Evolutionary conservation across 2,329 filamentous ascomycete species (phyloP).

Genomic region (Colletotrichum cordylinicola): DNA sequence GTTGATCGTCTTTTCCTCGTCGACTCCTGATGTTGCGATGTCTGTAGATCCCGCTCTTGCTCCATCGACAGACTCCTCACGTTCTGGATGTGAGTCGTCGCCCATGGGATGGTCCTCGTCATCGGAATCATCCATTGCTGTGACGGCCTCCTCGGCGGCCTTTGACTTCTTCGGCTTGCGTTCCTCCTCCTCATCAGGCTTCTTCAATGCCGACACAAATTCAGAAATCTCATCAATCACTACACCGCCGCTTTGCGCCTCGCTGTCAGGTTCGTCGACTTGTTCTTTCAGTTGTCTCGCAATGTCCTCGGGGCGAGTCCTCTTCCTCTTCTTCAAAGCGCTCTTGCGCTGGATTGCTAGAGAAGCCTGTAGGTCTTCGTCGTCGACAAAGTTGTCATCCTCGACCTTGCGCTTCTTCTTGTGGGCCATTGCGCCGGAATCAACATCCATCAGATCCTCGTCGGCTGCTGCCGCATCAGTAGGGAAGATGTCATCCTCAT

Average conservation of each 20-base stretch:
- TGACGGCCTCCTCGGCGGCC: slow-evolving; percentile 42
- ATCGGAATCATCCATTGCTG: slow-evolving; percentile 50
- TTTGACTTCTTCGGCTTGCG: slow-evolving; percentile 57
- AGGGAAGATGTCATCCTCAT: slow-evolving; percentile 66
- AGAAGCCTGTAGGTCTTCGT: slow-evolving; percentile 89
- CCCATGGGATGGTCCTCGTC: slow-evolving; percentile 38
- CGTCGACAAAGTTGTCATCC: slow-evolving; percentile 79
- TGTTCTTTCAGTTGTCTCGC: slow-evolving; percentile 79
- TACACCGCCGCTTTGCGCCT: slow-evolving; percentile 63
- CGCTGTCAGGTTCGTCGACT: slow-evolving; percentile 56
- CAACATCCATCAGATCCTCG: slow-evolving; percentile 76
- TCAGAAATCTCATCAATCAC: slow-evolving; percentile 97
- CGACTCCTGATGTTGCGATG: slow-evolving; percentile 74
- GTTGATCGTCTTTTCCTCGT: slow-evolving; percentile 82
- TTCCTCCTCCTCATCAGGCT: slow-evolving; percentile 62
- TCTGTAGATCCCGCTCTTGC: slow-evolving; percentile 48
- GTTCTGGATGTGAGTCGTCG: slow-evolving; percentile 19
- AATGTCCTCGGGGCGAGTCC: slow-evolving; percentile 83
- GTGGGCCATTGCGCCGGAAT: slow-evolving; percentile 54
- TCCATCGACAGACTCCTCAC: slow-evolving; percentile 37
- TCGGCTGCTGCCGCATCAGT: slow-evolving; percentile 39
- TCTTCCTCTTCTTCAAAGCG: slow-evolving; percentile 92
- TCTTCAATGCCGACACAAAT: slow-evolving; percentile 86
- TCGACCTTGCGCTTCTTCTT: slow-evolving; percentile 70
- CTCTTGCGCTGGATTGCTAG: slow-evolving; percentile 82